phyloP scores from a whole-genome alignment of 2,329 filamentous ascomycete species.

The Chlorencoelia australis region DNA sequence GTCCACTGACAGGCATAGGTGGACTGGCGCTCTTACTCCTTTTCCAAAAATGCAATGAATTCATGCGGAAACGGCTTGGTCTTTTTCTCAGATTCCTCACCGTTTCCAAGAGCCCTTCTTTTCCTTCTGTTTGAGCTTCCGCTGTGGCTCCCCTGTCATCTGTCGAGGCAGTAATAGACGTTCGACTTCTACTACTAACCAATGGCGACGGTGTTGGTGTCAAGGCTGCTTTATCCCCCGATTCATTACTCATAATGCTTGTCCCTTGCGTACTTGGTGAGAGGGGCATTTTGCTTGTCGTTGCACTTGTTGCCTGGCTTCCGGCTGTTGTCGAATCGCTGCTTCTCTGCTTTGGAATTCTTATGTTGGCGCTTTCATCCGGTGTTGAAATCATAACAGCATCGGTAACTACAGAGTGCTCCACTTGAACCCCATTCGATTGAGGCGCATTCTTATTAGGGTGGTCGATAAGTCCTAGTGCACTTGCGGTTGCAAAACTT shows the following conservation, averaged over 20 bases:
- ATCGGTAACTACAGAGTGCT: slow-evolving; percentile 21
- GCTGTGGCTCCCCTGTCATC: slow-evolving; percentile 5
- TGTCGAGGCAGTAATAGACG: slow-evolving; percentile 9
- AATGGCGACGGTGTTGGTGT: slow-evolving; percentile 15
- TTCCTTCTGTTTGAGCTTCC: slow-evolving; percentile 5
- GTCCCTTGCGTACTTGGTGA: slow-evolving; percentile 57
- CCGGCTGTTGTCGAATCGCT: slow-evolving; percentile 55
- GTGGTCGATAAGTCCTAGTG: slow-evolving; percentile 13
- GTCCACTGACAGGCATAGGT: slow-evolving; percentile 11
- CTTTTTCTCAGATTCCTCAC: slow-evolving; percentile 49
- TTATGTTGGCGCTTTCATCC: slow-evolving; percentile 5
- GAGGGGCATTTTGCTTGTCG: slow-evolving; percentile 52
- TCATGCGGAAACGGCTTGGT: slow-evolving; percentile 54
- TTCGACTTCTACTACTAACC: slow-evolving; percentile 22
- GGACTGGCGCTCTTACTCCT: slow-evolving; percentile 24
- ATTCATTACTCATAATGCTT: slow-evolving; percentile 44
- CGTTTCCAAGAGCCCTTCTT: slow-evolving; percentile 35
- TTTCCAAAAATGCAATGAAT: slow-evolving; percentile 28
- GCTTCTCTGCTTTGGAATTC: slow-evolving; percentile 35
- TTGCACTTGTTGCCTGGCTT: slow-evolving; percentile 49
- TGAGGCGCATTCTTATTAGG: slow-evolving; percentile 6
- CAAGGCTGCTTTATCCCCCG: slow-evolving; percentile 8
- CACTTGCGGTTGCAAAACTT: slow-evolving; percentile 19
- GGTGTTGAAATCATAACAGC: slow-evolving; percentile 17
- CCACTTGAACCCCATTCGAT: slow-evolving; percentile 9